Evolutionary conservation across 106 monocot genomes (phyloP), one percentile per base, ranked within the genome.

Genomic region (Gastrodia elata): DNA sequence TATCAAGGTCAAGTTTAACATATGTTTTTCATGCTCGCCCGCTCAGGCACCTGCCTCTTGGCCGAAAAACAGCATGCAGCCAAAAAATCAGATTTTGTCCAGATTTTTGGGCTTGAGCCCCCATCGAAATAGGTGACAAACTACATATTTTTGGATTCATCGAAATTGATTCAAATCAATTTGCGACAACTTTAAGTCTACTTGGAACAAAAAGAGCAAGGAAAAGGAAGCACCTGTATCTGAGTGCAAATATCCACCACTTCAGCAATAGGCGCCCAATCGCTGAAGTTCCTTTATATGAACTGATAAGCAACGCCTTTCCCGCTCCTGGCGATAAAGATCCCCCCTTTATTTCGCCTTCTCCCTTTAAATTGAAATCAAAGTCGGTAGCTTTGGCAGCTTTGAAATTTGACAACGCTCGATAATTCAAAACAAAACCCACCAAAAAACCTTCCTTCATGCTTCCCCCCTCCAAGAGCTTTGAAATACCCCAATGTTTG

Each of bases 191-290:
- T n/a, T n/a, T n/a, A n/a, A n/a, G n/a, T n/a, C n/a, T n/a, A n/a
- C n/a, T n/a, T n/a, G n/a, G n/a, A 52, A 22, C 0, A 0, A 41
- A 41, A 44, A 13, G 44, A 2, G 16, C 16, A 16, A n/a, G 8
- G 41, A 11, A 3, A 44, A 52, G 0, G 4, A 52, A 48, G 11
- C 0, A 61, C 83, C 83, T 84, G 79, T 24, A 84, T 71, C 30
- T 38, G 65, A 20, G 38, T 69, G 80, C 83, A 84, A 70, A 84
- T 74, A 18, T 84, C 79, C 27, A 84, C 28, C n/a, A 84, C 83
- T 76, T 84, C 83, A 80, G 73, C 44, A 30, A 80, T 77, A 68
- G 80, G 83, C 28, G 79, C 83, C 83, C 76, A 84, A 80, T 84
- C 83, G 38, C 83, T 80, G n/a, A 84, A 80, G 43, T 84, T 84